phyloP scores from a whole-genome alignment of 495 filamentous ascomycete species.

The Cercophora newfieldiana region DNA sequence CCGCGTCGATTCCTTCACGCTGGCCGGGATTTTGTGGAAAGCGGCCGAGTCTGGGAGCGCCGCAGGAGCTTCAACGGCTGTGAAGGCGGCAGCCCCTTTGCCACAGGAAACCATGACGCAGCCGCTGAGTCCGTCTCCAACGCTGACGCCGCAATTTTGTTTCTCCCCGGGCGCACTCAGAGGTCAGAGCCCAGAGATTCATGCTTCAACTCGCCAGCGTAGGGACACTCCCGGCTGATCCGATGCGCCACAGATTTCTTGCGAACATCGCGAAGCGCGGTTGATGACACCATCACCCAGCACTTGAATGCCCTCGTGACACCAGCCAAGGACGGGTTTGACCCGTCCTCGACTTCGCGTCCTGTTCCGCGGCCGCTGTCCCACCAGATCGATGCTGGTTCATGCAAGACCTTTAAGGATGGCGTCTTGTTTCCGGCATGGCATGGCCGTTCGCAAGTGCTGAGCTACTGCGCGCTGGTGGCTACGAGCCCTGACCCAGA shows the following conservation, averaged over 20 bases:
- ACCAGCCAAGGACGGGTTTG: conserved; percentile 69
- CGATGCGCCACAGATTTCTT: conserved; percentile 79
- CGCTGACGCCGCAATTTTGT: conserved; percentile 85
- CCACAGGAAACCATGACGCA: conserved; percentile 58
- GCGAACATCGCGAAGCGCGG: conserved; percentile 76
- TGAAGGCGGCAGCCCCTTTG: conserved; percentile 5
- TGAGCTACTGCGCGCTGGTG: conserved; percentile 87
- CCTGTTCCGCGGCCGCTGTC: conserved; percentile 54
- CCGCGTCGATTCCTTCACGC: conserved; percentile 27
- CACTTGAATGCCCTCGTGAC: conserved; percentile 89
- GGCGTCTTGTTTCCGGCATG: conserved; percentile 84
- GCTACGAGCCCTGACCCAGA: conserved; percentile 85
- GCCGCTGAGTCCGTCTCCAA: conserved; percentile 54
- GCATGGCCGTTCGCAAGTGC: conserved; percentile 79
- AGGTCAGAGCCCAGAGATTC: conserved; percentile 54
- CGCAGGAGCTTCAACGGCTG: conserved; percentile 28
- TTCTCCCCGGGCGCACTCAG: conserved; percentile 81
- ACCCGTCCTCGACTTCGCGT: conserved; percentile 70
- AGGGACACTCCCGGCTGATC: conserved; percentile 5
- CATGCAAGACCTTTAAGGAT: conserved; percentile 73
- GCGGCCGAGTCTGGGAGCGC: conserved; percentile 41
- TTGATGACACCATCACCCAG: conserved; percentile 92
- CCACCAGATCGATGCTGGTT: conserved; percentile 54
- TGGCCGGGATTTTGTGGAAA: conserved; percentile 55
- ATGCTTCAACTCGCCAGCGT: background rate